Evolutionary conservation across 345 rosid genomes (phyloP).

Genomic region (Noccaea caerulescens): DNA sequence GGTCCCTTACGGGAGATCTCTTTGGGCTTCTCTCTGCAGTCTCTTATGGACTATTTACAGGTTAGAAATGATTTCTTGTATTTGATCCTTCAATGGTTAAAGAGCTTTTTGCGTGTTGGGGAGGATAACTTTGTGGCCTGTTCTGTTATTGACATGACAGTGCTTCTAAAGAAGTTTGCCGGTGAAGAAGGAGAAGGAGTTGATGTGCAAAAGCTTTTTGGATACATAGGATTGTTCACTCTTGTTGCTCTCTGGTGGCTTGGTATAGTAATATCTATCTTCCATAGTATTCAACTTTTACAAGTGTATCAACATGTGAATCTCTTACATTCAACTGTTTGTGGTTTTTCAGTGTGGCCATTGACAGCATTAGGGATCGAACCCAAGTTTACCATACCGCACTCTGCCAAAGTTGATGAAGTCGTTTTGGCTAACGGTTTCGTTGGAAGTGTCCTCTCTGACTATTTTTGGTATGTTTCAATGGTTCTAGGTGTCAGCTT

Average conservation of each 20-base stretch:
- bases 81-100: background rate
- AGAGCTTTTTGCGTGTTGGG: background rate
- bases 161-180: constrained; percentile 92
- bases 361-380: constrained; percentile 94
- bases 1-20: constrained; percentile 90
- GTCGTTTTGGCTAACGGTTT: constrained; percentile 94
- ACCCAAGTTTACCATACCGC: constrained; percentile 94
- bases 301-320: constrained; percentile 7
- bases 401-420: constrained; percentile 88
- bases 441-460: constrained; percentile 96
- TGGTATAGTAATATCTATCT: constrained; percentile 56
- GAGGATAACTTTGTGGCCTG: constrained; percentile 8
- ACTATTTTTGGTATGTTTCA: constrained; percentile 76
- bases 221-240: constrained; percentile 94
- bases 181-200: constrained; percentile 96
- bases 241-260: constrained; percentile 99
- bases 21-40: constrained; percentile 96
- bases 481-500: background rate
- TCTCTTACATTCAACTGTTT: background rate
- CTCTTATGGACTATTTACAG: constrained; percentile 94
- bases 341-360: constrained; percentile 78
- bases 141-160: constrained; percentile 50
- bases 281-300: background rate
- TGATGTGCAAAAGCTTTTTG: constrained; percentile 96
- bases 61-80: constrained; percentile 32